These are phyloP conservation scores for Toxicodendron radicans DNA, from an alignment of 345 rosid genomes.

Conservation along the genomic window DNA sequence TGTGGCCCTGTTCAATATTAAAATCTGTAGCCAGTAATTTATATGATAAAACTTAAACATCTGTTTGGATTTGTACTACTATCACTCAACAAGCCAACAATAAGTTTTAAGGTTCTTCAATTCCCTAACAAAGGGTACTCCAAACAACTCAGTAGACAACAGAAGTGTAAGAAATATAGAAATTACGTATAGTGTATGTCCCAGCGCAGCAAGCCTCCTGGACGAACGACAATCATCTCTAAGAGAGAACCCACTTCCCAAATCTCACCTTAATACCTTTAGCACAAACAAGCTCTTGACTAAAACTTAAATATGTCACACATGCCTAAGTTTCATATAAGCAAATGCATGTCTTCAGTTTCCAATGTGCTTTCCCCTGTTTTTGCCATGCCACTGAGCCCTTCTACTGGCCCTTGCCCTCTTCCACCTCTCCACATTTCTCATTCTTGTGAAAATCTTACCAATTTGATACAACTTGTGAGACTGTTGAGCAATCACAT, in stretches of 20 bases:
- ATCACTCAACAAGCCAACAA: neutral
- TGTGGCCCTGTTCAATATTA: no score
- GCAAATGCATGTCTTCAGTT: slow-evolving; percentile 31
- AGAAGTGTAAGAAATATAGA: neutral
- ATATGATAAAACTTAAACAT: neutral
- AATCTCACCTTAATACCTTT: slow-evolving; percentile 3
- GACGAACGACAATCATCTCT: slow-evolving; percentile 52
- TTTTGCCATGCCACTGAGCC: slow-evolving; percentile 32
- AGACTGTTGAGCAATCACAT: slow-evolving; percentile 69
- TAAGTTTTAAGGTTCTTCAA: neutral
- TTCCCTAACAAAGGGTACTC: neutral
- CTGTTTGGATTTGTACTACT: neutral
- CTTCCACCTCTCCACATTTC: slow-evolving; percentile 64
- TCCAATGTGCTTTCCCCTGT: slow-evolving; percentile 38
- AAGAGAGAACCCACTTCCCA: slow-evolving; percentile 30
- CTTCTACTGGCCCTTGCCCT: slow-evolving; percentile 46
- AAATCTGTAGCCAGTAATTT: no score
- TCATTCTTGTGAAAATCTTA: slow-evolving; percentile 64
- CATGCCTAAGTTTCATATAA: no score
- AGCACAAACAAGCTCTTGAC: neutral
- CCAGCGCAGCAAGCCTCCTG: slow-evolving; percentile 38
- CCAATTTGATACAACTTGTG: slow-evolving; percentile 62
- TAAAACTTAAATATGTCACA: neutral
- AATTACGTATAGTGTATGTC: neutral
- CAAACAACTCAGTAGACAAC: neutral